A percentile compares a stretch with the other conserved stretches of the same genome.
Evolutionary conservation across 2,329 filamentous ascomycete species (phyloP).

Genomic region (Aspergillus tubingensis): DNA sequence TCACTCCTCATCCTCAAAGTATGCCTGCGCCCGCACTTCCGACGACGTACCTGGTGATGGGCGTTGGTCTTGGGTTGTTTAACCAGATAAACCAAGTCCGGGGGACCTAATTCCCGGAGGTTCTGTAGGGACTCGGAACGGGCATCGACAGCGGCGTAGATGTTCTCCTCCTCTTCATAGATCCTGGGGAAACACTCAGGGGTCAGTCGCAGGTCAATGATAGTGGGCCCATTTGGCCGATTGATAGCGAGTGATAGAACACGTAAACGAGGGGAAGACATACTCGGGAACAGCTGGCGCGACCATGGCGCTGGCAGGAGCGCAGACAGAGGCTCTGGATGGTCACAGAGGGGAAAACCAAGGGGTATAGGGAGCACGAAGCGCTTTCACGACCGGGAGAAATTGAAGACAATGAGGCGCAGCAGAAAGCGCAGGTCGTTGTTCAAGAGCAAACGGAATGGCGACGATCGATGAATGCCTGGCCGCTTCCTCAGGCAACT

Average conservation of each 20-base stretch:
- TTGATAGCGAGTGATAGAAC: constrained; percentile 28
- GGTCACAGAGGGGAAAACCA: background rate
- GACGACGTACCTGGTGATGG: constrained; percentile 55
- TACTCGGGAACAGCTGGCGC: constrained; percentile 76
- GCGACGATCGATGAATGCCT: constrained; percentile 13
- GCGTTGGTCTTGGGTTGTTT: constrained; percentile 68
- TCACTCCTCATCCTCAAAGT: background rate
- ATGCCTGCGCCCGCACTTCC: background rate
- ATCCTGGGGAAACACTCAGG: constrained; percentile 59
- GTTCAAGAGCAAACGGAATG: constrained; percentile 16
- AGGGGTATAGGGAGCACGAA: background rate
- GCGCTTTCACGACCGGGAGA: background rate
- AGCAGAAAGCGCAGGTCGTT: constrained; percentile 4
- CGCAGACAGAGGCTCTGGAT: constrained; percentile 17
- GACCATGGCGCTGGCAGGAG: constrained; percentile 59
- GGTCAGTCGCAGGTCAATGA: constrained; percentile 23
- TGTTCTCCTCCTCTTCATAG: constrained; percentile 80
- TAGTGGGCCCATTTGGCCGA: constrained; percentile 20
- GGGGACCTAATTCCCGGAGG: constrained; percentile 89
- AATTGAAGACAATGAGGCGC: constrained; percentile 9
- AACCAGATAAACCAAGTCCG: constrained; percentile 91
- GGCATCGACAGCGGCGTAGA: constrained; percentile 81
- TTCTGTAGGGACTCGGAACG: constrained; percentile 84
- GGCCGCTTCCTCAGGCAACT: constrained; percentile 9
- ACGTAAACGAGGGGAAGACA: constrained; percentile 41